phyloP scores from a whole-genome alignment of 1,284 basidiomycete species.

The Sporisorium scitamineum region DNA sequence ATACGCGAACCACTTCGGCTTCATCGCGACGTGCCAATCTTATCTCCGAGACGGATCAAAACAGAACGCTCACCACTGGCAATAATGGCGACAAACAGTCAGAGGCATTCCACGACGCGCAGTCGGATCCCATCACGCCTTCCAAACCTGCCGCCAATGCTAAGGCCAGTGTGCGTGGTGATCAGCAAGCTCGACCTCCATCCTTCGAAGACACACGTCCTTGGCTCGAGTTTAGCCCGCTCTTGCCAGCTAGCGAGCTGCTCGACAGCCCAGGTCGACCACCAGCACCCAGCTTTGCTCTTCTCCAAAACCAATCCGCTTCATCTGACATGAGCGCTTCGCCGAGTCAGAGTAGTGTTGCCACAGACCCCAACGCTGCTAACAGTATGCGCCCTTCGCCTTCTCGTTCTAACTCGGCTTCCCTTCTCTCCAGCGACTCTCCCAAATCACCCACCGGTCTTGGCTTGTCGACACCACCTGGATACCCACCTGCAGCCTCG shows the following conservation, averaged over 20 bases:
- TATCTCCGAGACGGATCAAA: conserved; percentile 7
- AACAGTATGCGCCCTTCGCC: conserved; percentile 22
- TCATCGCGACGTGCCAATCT: conserved; percentile 5
- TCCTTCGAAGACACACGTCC: conserved; percentile 42
- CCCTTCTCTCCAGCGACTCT: conserved; percentile 21
- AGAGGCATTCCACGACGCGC: conserved; percentile 8
- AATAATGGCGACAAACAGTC: not conserved
- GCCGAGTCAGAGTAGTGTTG: conserved; percentile 30
- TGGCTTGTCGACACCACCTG: conserved; percentile 24
- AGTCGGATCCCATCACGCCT: conserved; percentile 20
- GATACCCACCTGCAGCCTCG: conserved; percentile 27
- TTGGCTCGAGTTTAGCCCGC: conserved; percentile 48
- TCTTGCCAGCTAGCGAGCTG: conserved; percentile 34
- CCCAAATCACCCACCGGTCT: conserved; percentile 38
- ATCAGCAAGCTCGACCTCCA: conserved; percentile 6
- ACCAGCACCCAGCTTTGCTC: conserved; percentile 8
- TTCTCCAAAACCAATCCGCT: conserved; percentile 12
- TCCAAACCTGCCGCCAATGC: conserved; percentile 5
- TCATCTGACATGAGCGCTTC: conserved; percentile 27
- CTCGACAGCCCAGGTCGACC: conserved; percentile 20
- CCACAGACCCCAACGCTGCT: conserved; percentile 15
- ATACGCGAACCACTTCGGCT: conserved; percentile 4
- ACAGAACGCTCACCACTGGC: not conserved
- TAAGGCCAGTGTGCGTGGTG: not conserved
- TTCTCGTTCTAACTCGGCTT: conserved; percentile 31